Evolutionary conservation across 768 basidiomycete species (phyloP).

Genomic region (Mrakia hoshinonis): DNA sequence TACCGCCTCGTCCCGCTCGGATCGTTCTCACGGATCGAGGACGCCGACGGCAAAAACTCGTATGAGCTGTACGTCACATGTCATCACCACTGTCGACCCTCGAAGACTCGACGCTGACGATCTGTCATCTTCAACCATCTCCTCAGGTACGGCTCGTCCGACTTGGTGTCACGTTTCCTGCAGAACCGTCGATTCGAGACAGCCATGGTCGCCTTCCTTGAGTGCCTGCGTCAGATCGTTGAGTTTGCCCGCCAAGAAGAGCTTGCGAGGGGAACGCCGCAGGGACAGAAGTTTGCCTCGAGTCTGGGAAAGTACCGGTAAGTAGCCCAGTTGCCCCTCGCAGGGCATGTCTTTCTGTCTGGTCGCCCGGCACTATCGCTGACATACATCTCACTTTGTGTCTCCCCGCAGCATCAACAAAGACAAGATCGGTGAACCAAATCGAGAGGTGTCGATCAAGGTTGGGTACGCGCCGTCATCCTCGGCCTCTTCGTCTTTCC

Average conservation of each 20-base stretch:
- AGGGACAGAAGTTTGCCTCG: slow-evolving; percentile 44
- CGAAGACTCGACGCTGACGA: too few relatives aligned
- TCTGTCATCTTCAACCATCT: not conserved
- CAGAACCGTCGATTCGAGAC: slow-evolving; percentile 94
- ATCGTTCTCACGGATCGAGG: slow-evolving; percentile 83
- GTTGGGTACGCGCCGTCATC: slow-evolving; percentile 23
- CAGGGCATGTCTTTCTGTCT: slow-evolving; percentile 6
- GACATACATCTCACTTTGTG: not conserved
- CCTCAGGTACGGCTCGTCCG: slow-evolving; percentile 72
- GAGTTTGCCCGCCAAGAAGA: slow-evolving; percentile 50
- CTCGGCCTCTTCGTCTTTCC: not conserved
- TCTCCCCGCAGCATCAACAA: slow-evolving; percentile 58
- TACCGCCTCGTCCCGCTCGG: slow-evolving; percentile 90
- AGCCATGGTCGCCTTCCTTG: slow-evolving; percentile 91
- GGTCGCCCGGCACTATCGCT: not conserved
- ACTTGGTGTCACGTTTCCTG: slow-evolving; percentile 75
- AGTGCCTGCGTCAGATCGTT: slow-evolving; percentile 84
- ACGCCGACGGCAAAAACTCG: slow-evolving; percentile 59
- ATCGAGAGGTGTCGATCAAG: slow-evolving; percentile 23
- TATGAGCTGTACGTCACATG: slow-evolving; percentile 58
- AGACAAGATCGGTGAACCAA: slow-evolving; percentile 83
- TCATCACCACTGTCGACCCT: not conserved
- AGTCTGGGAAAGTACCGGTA: slow-evolving; percentile 71
- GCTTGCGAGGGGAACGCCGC: slow-evolving; percentile 49
- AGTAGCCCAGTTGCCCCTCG: slow-evolving; percentile 39